These are phyloP conservation scores for Leccinum uliginosum DNA, from an alignment of 768 basidiomycete species.

Conservation along the genomic window DNA sequence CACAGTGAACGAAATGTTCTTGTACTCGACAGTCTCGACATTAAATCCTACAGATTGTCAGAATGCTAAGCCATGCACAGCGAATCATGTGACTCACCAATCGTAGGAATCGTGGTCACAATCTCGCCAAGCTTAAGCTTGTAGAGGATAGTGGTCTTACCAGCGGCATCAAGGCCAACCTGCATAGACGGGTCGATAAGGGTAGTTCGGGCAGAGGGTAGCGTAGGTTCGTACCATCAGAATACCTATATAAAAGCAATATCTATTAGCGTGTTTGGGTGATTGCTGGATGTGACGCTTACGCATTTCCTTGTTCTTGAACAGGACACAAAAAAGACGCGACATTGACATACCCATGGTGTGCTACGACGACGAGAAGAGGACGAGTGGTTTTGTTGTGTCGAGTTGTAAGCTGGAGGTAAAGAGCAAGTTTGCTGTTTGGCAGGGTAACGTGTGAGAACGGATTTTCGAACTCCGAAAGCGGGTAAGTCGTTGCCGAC, in stretches of 20 bases:
- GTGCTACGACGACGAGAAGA: constrained; percentile 32
- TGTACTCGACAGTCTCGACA: constrained; percentile 99
- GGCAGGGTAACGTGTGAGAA: constrained; percentile 30
- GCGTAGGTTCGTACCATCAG: constrained; percentile 65
- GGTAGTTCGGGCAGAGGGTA: constrained; percentile 19
- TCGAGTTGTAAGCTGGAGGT: constrained; percentile 27
- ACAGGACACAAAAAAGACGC: constrained; percentile 72
- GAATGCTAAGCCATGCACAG: neutral
- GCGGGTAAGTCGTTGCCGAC: constrained; percentile 15
- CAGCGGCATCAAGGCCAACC: constrained; percentile 99
- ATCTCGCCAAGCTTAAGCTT: constrained; percentile 99
- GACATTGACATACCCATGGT: constrained; percentile 80
- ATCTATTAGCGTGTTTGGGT: constrained; percentile 23
- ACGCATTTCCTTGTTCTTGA: constrained; percentile 99
- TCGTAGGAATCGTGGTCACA: constrained; percentile 99
- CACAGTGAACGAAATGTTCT: constrained; percentile 99
- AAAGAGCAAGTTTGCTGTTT: constrained; percentile 33
- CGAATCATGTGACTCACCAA: constrained; percentile 60
- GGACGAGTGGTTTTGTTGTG: constrained; percentile 20
- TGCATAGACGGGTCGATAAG: constrained; percentile 24
- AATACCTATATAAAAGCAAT: constrained; percentile 64
- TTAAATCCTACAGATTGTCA: constrained; percentile 79
- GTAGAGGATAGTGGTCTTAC: constrained; percentile 98
- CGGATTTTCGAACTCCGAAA: constrained; percentile 32
- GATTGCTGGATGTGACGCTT: constrained; percentile 34